Evolutionary conservation across 768 basidiomycete species (phyloP), one percentile per base, ranked within the genome.

Genomic region (Phylloporus sp.): DNA sequence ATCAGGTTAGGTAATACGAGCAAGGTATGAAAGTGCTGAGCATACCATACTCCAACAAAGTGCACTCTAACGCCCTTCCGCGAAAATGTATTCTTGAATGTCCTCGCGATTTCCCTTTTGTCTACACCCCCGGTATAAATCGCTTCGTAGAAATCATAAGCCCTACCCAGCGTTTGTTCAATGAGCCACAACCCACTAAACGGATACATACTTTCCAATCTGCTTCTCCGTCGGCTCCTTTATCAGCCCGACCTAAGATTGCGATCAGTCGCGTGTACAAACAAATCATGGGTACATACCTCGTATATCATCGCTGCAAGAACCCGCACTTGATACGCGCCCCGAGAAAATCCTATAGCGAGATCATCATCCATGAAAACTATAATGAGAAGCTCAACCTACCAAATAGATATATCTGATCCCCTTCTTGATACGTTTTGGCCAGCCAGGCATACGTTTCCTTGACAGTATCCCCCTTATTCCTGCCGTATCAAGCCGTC

Each of bases 1-100:
- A n/a, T 39, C 28, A 60, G n/a, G 54, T 22, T 41, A 1, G 2
- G 9, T n/a, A 10, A 31, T 7, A 20, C 2, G 13, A 34, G 16
- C 18, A 26, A 20, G 4, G 31, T 24, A 23, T 12, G 9, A 20
- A 49, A 57, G 15, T 26, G 29, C 16, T 7, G 4, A 22, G 61
- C 73, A 11, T 50, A 78, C 80, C 77, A 80, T 12, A 76, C 74
- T 1, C 80, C 80, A 18, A 82, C 64, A 42, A 81, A 81, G 35
- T 80, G 75, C 10, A 80, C 72, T 23, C 63, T 55, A 1, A 78
- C 68, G 32, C 71, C 70, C 31, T 70, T 68, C 60, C 63, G 56
- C 5, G 74, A 78, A 53, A 79, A 79, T 0, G 76, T 69, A 12
- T 68, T 67, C 63, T 77, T 80, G 65, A 80, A 80, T 11, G 49